Evolutionary conservation across 371 early-diverging fungal species (phyloP), one percentile per base, ranked within the genome.

Genomic region (Lichtheimia corymbifera): DNA sequence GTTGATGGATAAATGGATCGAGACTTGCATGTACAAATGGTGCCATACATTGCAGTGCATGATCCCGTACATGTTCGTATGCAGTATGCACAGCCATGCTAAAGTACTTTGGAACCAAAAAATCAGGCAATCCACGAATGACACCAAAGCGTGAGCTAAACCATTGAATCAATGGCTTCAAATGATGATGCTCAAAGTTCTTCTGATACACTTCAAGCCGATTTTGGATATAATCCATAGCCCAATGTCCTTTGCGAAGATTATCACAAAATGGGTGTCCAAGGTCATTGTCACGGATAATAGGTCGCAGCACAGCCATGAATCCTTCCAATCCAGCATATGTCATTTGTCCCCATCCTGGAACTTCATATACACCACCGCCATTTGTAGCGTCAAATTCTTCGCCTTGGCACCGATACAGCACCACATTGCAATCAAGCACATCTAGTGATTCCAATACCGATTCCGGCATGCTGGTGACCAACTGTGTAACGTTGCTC

Each of bases 251-350:
- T 20, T 85, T 83, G 20, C 97, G 88, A 59, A 98, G 70, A 64
- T 98, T 92, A 15, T 76, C 84, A 68, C 94, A 96, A 24, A 98
- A 80, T 2, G 96, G 91, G 64, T 96, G 97, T 0, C 97, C 97
- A 56, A 97, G 77, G 69, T 98, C 93, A 65, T 96, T 98, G 55
- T 75, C 78, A 1, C 84, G 81, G 40, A 94, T 91, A 24, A 94
- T 89, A 0, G 84, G 82, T 0, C 79, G 75, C 20, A 94, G 69
- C 0, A 87, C 88, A 18, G 94, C 87, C 65, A 93, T 87, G 68
- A 94, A 94, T 0, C 99, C 99, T 76, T 96, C 92, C 30, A 97
- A 68, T 4, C 99, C 99, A 62, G 93, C 93, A 71, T 96, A 98
- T 0, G 91, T 75, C 4, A 97, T 69, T 3, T 72, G 42, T 0